A percentile compares a stretch with the other conserved stretches of the same genome.
phyloP scores from a whole-genome alignment of 1,284 basidiomycete species.

The Tilletia walkeri region DNA sequence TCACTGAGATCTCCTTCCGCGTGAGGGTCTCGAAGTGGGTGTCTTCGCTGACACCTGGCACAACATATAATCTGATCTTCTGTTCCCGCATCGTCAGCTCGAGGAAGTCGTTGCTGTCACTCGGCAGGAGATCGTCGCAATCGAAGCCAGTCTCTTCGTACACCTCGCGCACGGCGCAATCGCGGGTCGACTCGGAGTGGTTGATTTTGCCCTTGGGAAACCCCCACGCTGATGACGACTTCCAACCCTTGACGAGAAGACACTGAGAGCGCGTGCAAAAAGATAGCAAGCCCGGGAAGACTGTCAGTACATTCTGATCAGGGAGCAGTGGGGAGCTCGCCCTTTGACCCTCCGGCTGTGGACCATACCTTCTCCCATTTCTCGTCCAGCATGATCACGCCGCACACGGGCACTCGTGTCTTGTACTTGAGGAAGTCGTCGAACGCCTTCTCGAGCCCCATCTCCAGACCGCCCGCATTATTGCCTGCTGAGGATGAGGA shows the following conservation, averaged over 20 bases:
- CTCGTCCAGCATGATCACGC: slow-evolving; percentile 89
- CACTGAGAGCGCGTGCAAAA: slow-evolving; percentile 53
- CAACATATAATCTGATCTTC: slow-evolving; percentile 88
- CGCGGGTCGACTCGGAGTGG: slow-evolving; percentile 66
- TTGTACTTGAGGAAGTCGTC: slow-evolving; percentile 69
- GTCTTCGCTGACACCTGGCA: slow-evolving; percentile 83
- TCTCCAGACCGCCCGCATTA: slow-evolving; percentile 28
- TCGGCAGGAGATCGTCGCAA: slow-evolving; percentile 38
- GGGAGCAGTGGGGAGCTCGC: neutral
- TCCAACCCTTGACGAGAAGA: slow-evolving; percentile 81
- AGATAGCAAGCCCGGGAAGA: neutral
- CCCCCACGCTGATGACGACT: slow-evolving; percentile 91
- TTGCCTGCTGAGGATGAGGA: neutral
- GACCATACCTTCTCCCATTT: slow-evolving; percentile 72
- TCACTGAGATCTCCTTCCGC: slow-evolving; percentile 94
- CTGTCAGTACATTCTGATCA: neutral
- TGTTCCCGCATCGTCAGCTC: slow-evolving; percentile 82
- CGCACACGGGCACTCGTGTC: slow-evolving; percentile 96
- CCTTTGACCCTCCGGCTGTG: neutral
- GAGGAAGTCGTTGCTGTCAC: slow-evolving; percentile 64
- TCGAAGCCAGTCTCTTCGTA: slow-evolving; percentile 54
- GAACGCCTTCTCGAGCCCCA: slow-evolving; percentile 50
- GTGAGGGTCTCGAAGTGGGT: slow-evolving; percentile 89
- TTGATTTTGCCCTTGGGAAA: slow-evolving; percentile 99
- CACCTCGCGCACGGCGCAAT: slow-evolving; percentile 63